Conservation (phyloP, 73 alveolate species). For the Blepharisma japonicum region DNA sequence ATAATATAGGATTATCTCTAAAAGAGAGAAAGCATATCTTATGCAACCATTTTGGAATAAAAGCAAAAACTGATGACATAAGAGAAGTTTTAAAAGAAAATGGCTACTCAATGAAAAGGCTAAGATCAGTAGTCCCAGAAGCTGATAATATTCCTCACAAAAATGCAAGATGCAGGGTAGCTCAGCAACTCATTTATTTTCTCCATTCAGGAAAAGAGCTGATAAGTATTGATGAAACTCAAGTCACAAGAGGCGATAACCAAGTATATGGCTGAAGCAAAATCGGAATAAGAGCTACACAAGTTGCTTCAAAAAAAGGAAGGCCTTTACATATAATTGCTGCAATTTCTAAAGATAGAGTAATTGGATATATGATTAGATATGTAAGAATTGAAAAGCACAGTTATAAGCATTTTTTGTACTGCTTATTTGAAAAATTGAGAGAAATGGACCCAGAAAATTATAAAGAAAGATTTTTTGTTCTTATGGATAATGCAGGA, state of each 20-base stretch:
- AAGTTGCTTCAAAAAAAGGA: neutral
- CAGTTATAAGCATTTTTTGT: neutral
- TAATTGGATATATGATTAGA: neutral
- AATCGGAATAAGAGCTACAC: neutral
- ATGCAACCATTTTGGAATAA: neutral
- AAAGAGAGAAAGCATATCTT: neutral
- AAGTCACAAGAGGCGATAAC: neutral
- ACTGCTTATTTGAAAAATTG: neutral
- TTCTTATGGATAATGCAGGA: neutral
- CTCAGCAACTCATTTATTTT: neutral
- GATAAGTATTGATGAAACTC: neutral
- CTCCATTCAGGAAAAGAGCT: neutral
- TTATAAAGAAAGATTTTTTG: slow-evolving; percentile 3
- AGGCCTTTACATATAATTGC: neutral
- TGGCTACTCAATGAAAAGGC: neutral
- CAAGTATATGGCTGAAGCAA: neutral
- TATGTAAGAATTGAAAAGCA: neutral
- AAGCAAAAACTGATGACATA: neutral
- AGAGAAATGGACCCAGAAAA: neutral
- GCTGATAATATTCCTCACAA: neutral
- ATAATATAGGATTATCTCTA: neutral
- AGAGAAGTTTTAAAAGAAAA: neutral
- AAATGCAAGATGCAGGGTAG: neutral
- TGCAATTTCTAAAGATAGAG: neutral
- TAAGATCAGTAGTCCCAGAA: neutral